Conservation (phyloP, 306 rosid genomes). For the Cucumis hystrix region DNA sequence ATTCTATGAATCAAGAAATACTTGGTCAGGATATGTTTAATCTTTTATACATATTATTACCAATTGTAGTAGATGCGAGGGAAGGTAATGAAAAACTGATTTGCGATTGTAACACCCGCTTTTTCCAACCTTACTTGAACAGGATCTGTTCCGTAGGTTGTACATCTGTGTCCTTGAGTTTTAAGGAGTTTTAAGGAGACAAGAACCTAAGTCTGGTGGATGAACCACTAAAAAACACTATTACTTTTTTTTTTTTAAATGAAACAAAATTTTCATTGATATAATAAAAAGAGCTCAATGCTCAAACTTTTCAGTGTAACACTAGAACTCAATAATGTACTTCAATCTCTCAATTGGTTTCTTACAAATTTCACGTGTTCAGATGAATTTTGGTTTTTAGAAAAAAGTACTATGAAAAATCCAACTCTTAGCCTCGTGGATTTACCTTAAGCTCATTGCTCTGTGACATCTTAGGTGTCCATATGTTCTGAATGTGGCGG, state of each 20-base stretch:
- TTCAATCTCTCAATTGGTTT: neutral
- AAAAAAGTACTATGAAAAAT: neutral
- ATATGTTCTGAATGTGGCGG: constrained; percentile 83
- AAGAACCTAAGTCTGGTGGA: too few species aligned
- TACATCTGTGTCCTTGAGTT: too few species aligned
- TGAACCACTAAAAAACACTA: too few species aligned
- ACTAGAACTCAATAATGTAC: neutral
- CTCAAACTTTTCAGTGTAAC: too few species aligned
- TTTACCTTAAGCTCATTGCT: neutral
- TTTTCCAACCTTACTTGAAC: too few species aligned
- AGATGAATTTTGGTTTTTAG: neutral
- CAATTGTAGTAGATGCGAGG: neutral
- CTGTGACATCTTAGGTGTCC: constrained; percentile 37
- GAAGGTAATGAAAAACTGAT: neutral
- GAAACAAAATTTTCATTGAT: too few species aligned
- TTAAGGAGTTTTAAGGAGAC: too few species aligned
- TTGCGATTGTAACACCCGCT: too few species aligned
- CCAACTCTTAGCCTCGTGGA: neutral
- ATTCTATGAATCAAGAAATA: neutral
- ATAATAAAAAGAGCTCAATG: too few species aligned
- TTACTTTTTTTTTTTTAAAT: too few species aligned
- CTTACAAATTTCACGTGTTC: neutral
- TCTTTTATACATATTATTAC: neutral
- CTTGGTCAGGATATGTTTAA: neutral
- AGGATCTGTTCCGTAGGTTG: too few species aligned